Percentiles rank a stretch among this genome's conserved stretches.
These are phyloP conservation scores for Orychophragmus violaceus DNA, from an alignment of 345 rosid species.

Conservation along the genomic window DNA sequence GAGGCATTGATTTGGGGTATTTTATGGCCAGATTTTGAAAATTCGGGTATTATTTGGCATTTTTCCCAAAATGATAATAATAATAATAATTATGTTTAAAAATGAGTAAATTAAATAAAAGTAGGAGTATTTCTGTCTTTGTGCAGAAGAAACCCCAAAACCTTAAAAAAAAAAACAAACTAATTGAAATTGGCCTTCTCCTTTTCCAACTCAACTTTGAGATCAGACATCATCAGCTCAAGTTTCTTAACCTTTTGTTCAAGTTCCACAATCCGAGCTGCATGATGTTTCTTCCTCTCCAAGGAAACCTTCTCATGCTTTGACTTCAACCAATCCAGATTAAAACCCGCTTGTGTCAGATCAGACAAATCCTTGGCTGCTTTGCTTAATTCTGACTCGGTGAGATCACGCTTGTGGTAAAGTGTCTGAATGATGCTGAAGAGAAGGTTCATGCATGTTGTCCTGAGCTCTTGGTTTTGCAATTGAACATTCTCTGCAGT, in stretches of 20 bases:
- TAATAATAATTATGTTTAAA: no score
- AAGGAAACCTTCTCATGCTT: neutral
- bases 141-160: neutral
- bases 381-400: neutral
- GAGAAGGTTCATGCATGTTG: no score
- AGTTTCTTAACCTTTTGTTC: neutral
- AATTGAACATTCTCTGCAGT: no score
- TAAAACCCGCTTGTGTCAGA: neutral
- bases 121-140: neutral
- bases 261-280: neutral
- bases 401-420: no score
- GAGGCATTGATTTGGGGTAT: no score
- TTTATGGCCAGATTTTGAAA: no score
- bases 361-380: neutral
- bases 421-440: no score
- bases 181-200: neutral
- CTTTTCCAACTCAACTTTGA: neutral
- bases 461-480: no score
- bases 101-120: no score
- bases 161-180: neutral
- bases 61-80: no score
- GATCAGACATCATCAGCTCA: neutral
- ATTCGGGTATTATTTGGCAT: no score
- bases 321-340: neutral
- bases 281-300: neutral